phyloP scores from a whole-genome alignment of 192 early-diverging fungal species.

The Diversispora eburnea region DNA sequence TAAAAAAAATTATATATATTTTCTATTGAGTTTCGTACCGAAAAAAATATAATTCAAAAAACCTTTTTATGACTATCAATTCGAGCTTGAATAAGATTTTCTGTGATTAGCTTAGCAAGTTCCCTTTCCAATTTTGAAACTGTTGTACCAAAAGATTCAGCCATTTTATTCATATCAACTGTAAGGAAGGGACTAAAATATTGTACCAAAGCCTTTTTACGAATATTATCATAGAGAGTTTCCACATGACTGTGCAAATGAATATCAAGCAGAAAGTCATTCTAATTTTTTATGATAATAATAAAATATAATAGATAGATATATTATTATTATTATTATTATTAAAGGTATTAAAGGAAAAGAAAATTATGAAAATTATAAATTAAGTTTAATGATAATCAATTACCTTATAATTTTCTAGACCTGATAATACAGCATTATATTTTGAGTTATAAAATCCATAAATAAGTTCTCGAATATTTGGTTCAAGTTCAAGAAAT shows the following conservation, averaged over 20 bases:
- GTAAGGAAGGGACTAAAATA: constrained; percentile 78
- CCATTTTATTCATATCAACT: constrained; percentile 79
- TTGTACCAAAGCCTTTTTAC: constrained; percentile 74
- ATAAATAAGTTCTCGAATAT: constrained; percentile 65
- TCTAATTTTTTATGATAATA: constrained; percentile 28
- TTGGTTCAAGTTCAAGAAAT: constrained; percentile 82
- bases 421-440: constrained; percentile 56
- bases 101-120: constrained; percentile 64
- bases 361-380: background rate
- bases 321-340: background rate
- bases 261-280: constrained; percentile 61
- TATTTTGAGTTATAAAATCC: constrained; percentile 79
- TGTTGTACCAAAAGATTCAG: constrained; percentile 59
- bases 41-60: background rate
- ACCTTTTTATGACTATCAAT: constrained; percentile 90
- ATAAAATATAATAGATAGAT: constrained; percentile 1
- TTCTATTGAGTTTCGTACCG: background rate
- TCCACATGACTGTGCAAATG: constrained; percentile 71
- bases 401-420: constrained; percentile 66
- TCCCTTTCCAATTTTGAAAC: constrained; percentile 65
- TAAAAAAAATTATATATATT: background rate
- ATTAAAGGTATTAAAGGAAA: background rate
- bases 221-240: constrained; percentile 62
- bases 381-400: background rate
- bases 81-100: constrained; percentile 67